Percentiles rank a stretch among this genome's conserved stretches.
These are phyloP conservation scores for Serendipita indica DNA, from an alignment of 768 basidiomycete genomes.

Conservation along the genomic window DNA sequence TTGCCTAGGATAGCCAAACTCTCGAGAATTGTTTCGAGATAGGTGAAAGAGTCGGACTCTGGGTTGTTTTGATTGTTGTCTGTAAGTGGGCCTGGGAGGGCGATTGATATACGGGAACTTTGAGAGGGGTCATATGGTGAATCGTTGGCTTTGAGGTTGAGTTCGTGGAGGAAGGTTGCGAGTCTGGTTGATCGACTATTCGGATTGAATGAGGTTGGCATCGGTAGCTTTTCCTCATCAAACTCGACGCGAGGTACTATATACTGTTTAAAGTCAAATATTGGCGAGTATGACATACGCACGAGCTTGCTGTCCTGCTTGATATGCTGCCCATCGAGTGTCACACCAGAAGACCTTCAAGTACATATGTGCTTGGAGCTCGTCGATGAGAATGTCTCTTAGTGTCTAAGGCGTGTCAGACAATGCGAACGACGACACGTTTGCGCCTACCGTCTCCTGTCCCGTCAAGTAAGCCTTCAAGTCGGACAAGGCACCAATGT, in stretches of 20 bases:
- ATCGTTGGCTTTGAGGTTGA: constrained; percentile 62
- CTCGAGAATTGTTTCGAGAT: constrained; percentile 85
- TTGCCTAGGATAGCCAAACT: constrained; percentile 85
- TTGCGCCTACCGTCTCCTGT: constrained; percentile 65
- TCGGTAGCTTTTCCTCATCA: constrained; percentile 31
- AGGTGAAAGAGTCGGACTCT: constrained; percentile 83
- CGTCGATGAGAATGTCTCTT: constrained; percentile 85
- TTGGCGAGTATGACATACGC: constrained; percentile 22
- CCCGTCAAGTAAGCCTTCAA: constrained; percentile 65
- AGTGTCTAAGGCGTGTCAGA: constrained; percentile 41
- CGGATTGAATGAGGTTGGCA: constrained; percentile 22
- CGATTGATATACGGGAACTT: constrained; percentile 21
- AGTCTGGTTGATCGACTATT: constrained; percentile 35
- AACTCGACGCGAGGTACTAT: constrained; percentile 56
- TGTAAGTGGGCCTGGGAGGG: constrained; percentile 15
- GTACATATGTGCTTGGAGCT: constrained; percentile 93
- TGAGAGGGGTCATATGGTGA: constrained; percentile 48
- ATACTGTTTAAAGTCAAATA: background rate
- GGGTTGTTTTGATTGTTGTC: constrained; percentile 40
- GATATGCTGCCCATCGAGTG: constrained; percentile 75
- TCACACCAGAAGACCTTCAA: constrained; percentile 96
- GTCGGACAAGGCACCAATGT: constrained; percentile 90
- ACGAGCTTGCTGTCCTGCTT: constrained; percentile 65
- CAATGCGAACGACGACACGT: background rate
- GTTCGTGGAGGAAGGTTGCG: constrained; percentile 44